Base-by-base conservation (phyloP, 257 asterid species). In the Coffea eugenioides region DNA sequence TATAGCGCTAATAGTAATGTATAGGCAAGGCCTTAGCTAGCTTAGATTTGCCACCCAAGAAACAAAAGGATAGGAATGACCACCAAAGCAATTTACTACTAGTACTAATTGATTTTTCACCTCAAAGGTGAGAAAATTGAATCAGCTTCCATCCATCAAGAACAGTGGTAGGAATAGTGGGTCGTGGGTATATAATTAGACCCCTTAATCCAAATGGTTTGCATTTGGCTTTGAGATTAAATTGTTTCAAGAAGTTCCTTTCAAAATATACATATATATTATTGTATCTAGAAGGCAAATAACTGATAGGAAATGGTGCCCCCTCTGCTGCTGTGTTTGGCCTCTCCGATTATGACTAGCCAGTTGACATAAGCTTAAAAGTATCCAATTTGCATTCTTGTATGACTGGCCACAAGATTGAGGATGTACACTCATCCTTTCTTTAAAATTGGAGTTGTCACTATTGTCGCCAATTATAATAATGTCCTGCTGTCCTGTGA, bases 1-100 rank as follows among this genome's bases (percentile, higher is more conserved):
- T 12, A 1, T 46, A 73, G 31, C 31, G 31, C 52, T 52, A 73
- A 27, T 27, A 27, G 31, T 27, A 27, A 27, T 27, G 31, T 7
- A 76, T 45, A 62, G 73, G 69, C 49, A 51, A 51, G 64, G 18
- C 62, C 51, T 64, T 51, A 64, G 64, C 68, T n/a, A 76, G 79
- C 49, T 76, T 76, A 76, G 79, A 48, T 76, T 76, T 76, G 65
- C 79, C 45, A 15, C 4, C 15, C 27, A 36, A 2, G 9, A 77
- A 36, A 48, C 15, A 8, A 16, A 20, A 34, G n/a, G 46, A 36
- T 41, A 71, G 27, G 76, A 49, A 27, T 27, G 31, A 27, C 31
- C 31, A 27, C 31, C 31, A 27, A 27, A 27, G 31, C 31, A 27
- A 27, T 27, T 27, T 27, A 27, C 31, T 27, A 0, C 31, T 65